Conservation (phyloP, 139 green algal genomes). For the Monoraphidium neglectum region DNA sequence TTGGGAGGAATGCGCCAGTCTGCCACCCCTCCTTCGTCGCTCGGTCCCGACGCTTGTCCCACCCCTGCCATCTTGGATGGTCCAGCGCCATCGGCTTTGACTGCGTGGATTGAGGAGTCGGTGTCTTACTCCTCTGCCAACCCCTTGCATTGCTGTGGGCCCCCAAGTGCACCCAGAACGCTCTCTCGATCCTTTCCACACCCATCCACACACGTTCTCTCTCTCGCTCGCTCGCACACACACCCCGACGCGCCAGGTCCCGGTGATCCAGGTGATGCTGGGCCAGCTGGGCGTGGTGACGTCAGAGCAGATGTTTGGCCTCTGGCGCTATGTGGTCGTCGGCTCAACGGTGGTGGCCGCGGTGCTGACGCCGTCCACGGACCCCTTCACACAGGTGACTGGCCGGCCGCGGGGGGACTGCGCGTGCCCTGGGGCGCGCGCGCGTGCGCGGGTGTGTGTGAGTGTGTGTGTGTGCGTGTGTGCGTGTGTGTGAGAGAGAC, state of each 20-base stretch:
- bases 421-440: background rate
- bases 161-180: too few species aligned
- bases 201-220: too few species aligned
- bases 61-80: too few species aligned
- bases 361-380: conserved; percentile 97
- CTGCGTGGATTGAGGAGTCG: too few species aligned
- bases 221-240: background rate
- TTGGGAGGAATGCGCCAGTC: too few species aligned
- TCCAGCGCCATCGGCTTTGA: too few species aligned
- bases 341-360: conserved; percentile 91
- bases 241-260: conserved; percentile 90
- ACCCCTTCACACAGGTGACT: conserved; percentile 99
- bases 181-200: too few species aligned
- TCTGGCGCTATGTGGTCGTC: conserved; percentile 98
- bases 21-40: too few species aligned
- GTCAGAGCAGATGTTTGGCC: conserved; percentile 88
- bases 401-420: conserved; percentile 36
- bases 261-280: conserved; percentile 97
- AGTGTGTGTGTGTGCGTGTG: background rate
- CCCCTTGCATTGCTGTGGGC: too few species aligned
- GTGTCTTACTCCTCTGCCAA: too few species aligned
- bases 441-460: background rate
- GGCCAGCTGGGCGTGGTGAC: conserved; percentile 91
- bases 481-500: conserved; percentile 37
- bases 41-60: too few species aligned